These are phyloP conservation scores for Gaillardinia entomophila DNA, from an alignment of 805 yeast genomes.

Conservation along the genomic window DNA sequence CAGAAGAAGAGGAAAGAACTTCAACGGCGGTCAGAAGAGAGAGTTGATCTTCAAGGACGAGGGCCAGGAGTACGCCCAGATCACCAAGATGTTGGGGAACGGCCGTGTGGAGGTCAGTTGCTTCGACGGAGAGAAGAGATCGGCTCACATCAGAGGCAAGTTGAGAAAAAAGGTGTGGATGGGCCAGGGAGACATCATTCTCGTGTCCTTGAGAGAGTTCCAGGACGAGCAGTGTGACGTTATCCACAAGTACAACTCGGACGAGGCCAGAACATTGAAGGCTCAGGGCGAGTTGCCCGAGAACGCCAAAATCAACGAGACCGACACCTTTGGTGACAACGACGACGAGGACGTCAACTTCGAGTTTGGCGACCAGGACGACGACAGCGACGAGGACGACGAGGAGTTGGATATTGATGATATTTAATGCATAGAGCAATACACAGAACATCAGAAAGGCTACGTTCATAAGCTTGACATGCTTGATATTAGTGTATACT, in stretches of 20 bases:
- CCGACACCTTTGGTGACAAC: conserved; percentile 93
- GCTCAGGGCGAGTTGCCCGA: conserved; percentile 96
- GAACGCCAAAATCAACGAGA: conserved; percentile 93
- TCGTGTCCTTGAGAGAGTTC: conserved; percentile 95
- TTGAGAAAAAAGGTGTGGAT: conserved; percentile 99
- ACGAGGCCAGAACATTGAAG: conserved; percentile 96
- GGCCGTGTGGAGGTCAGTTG: conserved; percentile 95
- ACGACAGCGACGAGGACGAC: conserved; percentile 66
- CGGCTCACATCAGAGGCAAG: conserved; percentile 98
- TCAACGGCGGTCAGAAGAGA: conserved; percentile 84
- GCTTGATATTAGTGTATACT: conserved; percentile 14
- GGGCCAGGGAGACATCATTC: conserved; percentile 96
- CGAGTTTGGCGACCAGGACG: conserved; percentile 93
- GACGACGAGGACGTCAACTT: conserved; percentile 97
- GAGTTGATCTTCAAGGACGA: conserved; percentile 89
- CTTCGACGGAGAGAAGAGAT: conserved; percentile 89
- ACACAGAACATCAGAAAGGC: no score
- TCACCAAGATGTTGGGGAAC: conserved; percentile 96
- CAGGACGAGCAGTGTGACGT: conserved; percentile 98
- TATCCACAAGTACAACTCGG: conserved; percentile 92
- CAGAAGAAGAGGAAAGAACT: conserved; percentile 99
- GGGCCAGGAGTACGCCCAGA: conserved; percentile 98
- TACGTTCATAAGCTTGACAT: no score
- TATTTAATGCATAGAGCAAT: conserved; percentile 52
- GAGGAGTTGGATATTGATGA: conserved; percentile 89